Base-by-base conservation (phyloP, 495 filamentous ascomycete species). In the Evernia prunastri region DNA sequence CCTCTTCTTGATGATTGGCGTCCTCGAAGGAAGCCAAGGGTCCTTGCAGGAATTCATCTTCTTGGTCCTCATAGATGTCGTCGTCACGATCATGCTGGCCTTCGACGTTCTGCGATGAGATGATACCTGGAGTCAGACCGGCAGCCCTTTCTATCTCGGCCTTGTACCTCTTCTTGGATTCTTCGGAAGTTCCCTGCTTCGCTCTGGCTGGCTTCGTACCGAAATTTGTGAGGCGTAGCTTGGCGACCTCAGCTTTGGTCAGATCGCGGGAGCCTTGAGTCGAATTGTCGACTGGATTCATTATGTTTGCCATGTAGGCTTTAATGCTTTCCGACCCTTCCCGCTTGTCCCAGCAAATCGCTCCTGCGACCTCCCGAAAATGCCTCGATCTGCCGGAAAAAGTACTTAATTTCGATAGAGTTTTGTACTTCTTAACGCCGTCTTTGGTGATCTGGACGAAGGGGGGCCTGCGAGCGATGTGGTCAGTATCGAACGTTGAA, bases 201-300 rank as follows among this genome's bases (percentile, higher is more conserved):
- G 51, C 27, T 3, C 51, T 27, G 15, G 1, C 27, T 10, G 51
- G 51, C 29, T 54, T 54, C 5, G 51, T 20, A 5, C 51, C 51
- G 10, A 6, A 7, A 6, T 54, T 54, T 17, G 9, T 3, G 0
- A 54, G 29, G 6, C 51, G 27, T 3, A 54, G 0, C 7, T 10
- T 54, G 18, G 4, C 6, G 0, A 61, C 31, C 11, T 63, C 51
- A 9, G 36, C 40, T 4, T 33, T 31, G 8, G 49, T 63, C 37
- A 63, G 7, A 11, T 56, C 53, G 2, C 56, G 51, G 25, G 51
- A 63, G 0, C 61, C 61, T 3, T 17, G 51, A 5, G 61, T 63
- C 3, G 39, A 39, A 12, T 63, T 63, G 53, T 25, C 37, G 20
- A 35, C 20, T 18, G 11, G 54, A 18, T 11, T 56, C 3, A 42